Base-by-base conservation (phyloP, 495 filamentous ascomycete species). In the Rhizodiscina lignyota region DNA sequence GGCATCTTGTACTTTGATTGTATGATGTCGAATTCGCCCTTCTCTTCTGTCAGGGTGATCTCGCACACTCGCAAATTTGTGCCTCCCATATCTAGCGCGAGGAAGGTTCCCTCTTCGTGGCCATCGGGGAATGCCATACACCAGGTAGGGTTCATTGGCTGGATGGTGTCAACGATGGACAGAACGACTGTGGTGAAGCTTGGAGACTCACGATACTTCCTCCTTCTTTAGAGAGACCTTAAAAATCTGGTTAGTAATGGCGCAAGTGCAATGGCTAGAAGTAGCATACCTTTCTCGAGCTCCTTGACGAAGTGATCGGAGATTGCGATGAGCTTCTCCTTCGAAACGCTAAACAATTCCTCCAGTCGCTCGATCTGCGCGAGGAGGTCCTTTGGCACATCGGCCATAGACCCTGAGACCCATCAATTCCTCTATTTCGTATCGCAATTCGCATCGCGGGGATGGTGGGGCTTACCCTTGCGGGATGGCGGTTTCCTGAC, bases 61-160 rank as follows among this genome's bases (percentile, higher is more conserved):
- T 97, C 83, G 62, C 89, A 97, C 48, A 97, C 91, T 52, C 89
- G 84, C 38, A 97, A 67, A 53, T 97, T 97, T 53, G 89, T 97
- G 45, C 89, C 89, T 39, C 89, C 89, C 91, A 97, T 94, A 53
- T 97, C 89, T 21, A 97, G 66, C 45, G 89, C 89, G 31, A 97
- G 66, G 55, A 74, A 97, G 26, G 81, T 93, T 42, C 89, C 89
- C 11, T 74, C 78, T 55, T 97, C 89, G 39, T 85, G 44, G 36
- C 89, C 89, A 49, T 79, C 78, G 39, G 89, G 89, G 58, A 80
- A 92, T 37, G 72, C 76, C 76, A 96, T 85, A 38, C 89, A 86
- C 89, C 89, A 97, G 34, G 89, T 96, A 28, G 89, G 81, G 60
- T 94, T 96, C 89, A 97, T 97, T 40, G 89, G 89, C 85, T 94